Conservation (phyloP, 768 basidiomycete species). For the Pisolithus microcarpus region DNA sequence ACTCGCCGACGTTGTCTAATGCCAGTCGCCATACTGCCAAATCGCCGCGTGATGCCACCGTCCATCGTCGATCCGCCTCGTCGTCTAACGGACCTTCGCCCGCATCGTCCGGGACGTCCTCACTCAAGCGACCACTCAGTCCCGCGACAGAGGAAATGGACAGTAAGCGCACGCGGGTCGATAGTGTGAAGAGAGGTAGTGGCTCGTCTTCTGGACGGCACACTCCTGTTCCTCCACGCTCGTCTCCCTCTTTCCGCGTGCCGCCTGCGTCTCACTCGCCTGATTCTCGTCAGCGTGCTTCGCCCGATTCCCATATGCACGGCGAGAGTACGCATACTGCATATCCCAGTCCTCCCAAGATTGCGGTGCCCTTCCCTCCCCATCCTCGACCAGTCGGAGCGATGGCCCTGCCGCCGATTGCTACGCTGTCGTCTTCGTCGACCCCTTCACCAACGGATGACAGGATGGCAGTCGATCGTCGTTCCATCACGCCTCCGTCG, state of each 20-base stretch:
- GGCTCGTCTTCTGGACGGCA: slow-evolving; percentile 47
- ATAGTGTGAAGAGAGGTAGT: slow-evolving; percentile 41
- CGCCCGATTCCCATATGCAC: slow-evolving; percentile 56
- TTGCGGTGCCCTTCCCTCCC: slow-evolving; percentile 60
- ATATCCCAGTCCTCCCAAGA: slow-evolving; percentile 44
- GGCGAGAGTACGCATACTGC: slow-evolving; percentile 16
- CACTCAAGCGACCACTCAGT: slow-evolving; percentile 64
- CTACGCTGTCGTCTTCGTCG: slow-evolving; percentile 59
- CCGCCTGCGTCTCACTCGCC: slow-evolving; percentile 66
- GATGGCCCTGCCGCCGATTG: slow-evolving; percentile 63
- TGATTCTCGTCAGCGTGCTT: slow-evolving; percentile 49
- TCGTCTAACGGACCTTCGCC: slow-evolving; percentile 59
- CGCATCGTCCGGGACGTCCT: slow-evolving; percentile 41
- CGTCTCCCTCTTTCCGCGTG: slow-evolving; percentile 67
- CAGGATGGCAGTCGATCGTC: slow-evolving; percentile 30
- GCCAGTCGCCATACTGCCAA: slow-evolving; percentile 46
- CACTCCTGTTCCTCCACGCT: slow-evolving; percentile 57
- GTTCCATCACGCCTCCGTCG: slow-evolving; percentile 43
- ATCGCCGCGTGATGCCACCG: slow-evolving; percentile 36
- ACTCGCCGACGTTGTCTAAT: slow-evolving; percentile 54
- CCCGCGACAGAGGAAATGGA: slow-evolving; percentile 56
- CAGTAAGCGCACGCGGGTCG: slow-evolving; percentile 59
- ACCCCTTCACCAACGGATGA: slow-evolving; percentile 46
- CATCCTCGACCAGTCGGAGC: slow-evolving; percentile 64
- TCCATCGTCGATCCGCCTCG: slow-evolving; percentile 60